phyloP scores from a whole-genome alignment of 495 filamentous ascomycete genomes.

The Cercophora newfieldiana region DNA sequence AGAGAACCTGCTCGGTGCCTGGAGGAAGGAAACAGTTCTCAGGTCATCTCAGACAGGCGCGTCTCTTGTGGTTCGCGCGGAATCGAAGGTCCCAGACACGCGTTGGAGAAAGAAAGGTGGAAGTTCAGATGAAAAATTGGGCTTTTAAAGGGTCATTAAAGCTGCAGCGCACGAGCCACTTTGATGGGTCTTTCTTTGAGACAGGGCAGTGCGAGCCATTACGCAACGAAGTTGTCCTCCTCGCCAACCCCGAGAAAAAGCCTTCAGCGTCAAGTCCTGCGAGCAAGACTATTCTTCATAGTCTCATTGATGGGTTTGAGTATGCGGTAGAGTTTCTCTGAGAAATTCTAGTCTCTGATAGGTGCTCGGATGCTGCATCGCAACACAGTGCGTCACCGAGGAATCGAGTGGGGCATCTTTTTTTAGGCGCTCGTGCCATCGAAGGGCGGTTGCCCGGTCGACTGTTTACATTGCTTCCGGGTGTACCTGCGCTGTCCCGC shows the following conservation, averaged over 20 bases:
- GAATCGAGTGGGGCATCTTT: neutral
- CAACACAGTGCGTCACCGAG: neutral
- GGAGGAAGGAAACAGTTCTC: neutral
- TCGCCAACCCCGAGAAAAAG: too few species aligned
- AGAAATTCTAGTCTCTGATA: neutral
- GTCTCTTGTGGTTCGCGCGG: neutral
- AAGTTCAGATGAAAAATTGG: neutral
- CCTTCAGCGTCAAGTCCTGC: too few species aligned
- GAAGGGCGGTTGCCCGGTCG: conserved; percentile 31
- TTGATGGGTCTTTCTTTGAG: neutral
- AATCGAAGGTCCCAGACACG: neutral
- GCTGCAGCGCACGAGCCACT: neutral
- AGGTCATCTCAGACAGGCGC: neutral
- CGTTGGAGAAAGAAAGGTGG: neutral
- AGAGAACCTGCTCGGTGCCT: neutral
- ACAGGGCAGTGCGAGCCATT: neutral
- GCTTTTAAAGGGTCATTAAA: neutral
- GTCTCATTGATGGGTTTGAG: too few species aligned
- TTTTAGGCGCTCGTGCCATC: conserved; percentile 28
- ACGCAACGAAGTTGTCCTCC: too few species aligned
- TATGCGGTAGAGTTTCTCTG: too few species aligned
- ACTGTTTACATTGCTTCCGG: conserved; percentile 34
- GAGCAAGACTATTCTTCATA: too few species aligned
- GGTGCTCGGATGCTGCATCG: neutral
- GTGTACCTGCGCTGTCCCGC: conserved; percentile 1